Conservation (phyloP, 768 basidiomycete genomes). For the Omphalotus guepiniiformis region DNA sequence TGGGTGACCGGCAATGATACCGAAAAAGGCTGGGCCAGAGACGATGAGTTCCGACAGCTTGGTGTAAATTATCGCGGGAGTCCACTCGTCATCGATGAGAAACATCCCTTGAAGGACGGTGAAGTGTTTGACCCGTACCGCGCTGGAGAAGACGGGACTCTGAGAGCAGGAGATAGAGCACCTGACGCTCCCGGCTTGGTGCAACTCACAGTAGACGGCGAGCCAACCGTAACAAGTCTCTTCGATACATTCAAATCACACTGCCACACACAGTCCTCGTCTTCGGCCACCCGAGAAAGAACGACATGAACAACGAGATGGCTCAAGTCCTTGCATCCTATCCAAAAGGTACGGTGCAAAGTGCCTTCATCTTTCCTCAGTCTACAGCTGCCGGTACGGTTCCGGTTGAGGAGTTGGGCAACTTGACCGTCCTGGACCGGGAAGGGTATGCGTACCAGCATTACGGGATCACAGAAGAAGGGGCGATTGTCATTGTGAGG, state of each 20-base stretch:
- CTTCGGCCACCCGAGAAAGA: no score
- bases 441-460: no score
- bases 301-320: no score
- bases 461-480: no score
- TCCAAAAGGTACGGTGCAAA: no score
- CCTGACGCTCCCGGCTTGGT: slow-evolving; percentile 30
- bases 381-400: no score
- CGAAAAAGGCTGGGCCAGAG: slow-evolving; percentile 12
- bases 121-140: slow-evolving; percentile 14
- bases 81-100: slow-evolving; percentile 33
- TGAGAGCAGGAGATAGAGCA: slow-evolving; percentile 31
- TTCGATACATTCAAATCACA: slow-evolving; percentile 23
- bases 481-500: no score
- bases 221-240: slow-evolving; percentile 12
- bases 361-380: no score
- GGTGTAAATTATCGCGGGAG: slow-evolving; percentile 44
- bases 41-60: slow-evolving; percentile 27
- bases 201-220: background rate
- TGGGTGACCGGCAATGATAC: background rate
- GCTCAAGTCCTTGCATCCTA: no score
- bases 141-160: slow-evolving; percentile 8
- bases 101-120: slow-evolving; percentile 6
- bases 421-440: no score
- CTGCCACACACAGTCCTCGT: slow-evolving; percentile 28
- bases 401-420: no score